Conservation (phyloP, 2,329 filamentous ascomycete genomes). For the Bipolaris cookei region DNA sequence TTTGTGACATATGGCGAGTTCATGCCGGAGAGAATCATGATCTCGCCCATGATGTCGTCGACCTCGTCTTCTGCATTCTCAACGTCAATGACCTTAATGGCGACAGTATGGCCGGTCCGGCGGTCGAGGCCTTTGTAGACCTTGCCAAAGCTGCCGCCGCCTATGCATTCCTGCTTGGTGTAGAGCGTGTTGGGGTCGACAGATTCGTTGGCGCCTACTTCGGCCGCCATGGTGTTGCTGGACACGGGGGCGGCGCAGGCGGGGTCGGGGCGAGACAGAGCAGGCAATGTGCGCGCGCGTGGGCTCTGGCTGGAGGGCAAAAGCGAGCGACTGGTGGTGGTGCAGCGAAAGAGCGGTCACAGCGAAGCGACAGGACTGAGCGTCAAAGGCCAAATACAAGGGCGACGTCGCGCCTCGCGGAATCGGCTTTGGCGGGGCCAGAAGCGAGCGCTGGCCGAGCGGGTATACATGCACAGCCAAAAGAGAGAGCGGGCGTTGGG, state of each 20-base stretch:
- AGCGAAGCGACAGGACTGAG: conserved; percentile 9
- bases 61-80: conserved; percentile 99
- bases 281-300: neutral
- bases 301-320: conserved; percentile 6
- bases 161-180: conserved; percentile 76
- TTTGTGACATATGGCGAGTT: conserved; percentile 96
- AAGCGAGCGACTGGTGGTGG: neutral
- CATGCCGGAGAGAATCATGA: conserved; percentile 93
- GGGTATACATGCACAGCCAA: neutral
- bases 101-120: conserved; percentile 88
- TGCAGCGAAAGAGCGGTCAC: conserved; percentile 13
- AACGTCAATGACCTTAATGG: conserved; percentile 98
- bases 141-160: conserved; percentile 96
- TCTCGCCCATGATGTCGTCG: conserved; percentile 98
- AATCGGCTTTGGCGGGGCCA: neutral
- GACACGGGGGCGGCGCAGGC: neutral
- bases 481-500: neutral
- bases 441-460: neutral
- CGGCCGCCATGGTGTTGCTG: conserved; percentile 32
- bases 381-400: conserved; percentile 5
- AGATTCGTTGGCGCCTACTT: conserved; percentile 53
- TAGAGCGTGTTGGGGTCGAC: conserved; percentile 90
- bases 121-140: conserved; percentile 99
- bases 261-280: neutral
- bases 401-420: neutral